Evolutionary conservation across 805 yeast species (phyloP), one percentile per base, ranked within the genome.

Genomic region (Saturnispora gosingensis): DNA sequence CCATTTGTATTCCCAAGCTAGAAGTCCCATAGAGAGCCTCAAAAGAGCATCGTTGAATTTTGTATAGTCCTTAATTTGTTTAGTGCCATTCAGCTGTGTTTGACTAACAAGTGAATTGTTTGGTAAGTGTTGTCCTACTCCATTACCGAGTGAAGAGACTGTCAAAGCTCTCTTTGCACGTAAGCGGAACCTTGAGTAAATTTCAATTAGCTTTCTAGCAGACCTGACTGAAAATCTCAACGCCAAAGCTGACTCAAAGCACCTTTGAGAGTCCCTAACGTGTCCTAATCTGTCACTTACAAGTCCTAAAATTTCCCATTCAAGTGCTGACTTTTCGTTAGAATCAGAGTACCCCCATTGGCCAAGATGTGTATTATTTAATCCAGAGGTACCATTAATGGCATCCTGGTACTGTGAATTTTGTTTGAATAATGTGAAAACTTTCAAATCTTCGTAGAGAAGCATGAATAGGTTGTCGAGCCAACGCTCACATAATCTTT

Each of bases 1-100:
- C 99, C 99, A 93, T 63, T 99, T 80, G 67, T 90, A 97, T 63
- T 88, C 85, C 97, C 98, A 95, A n/a, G 93, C 95, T n/a, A 84
- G 71, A 49, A 93, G 71, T 60, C 85, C 85, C 35, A 90, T 87
- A 52, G 82, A 68, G 22, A 83, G 70, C 52, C 84, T 88, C 53
- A 90, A 72, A 11, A 88, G 79, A 56, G 75, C 72, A 48, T 74
- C 77, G 61, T 82, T 80, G 48, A 78, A 67, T 52, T 72, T 66
- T 25, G 53, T 58, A 13, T 34, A 48, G 20, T 43, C 51, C 18
- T 36, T 43, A 1, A 30, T 28, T 25, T 25, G 30, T 13, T 16
- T 24, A 25, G 22, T n/a, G 13, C 44, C 44, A 24, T 43, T n/a
- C 27, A 8, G 13, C 27, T 35, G 40, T 45, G 28, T 34, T 40